Evolutionary conservation across 306 rosid genomes (phyloP).

Genomic region (Lagenaria siceraria): DNA sequence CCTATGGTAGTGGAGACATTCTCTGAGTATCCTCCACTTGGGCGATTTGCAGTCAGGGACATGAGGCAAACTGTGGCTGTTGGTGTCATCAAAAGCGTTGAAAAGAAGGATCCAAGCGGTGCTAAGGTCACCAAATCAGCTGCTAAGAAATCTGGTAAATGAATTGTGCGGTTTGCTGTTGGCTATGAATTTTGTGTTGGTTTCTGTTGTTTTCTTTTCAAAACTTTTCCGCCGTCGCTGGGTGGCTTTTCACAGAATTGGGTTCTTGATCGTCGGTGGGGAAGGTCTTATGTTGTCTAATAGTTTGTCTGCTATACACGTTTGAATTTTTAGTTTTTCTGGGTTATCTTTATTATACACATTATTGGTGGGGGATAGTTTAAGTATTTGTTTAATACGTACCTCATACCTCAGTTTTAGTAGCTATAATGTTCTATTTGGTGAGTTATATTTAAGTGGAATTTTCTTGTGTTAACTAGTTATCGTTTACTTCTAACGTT

Average conservation of each 20-base stretch:
- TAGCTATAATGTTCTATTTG: no score
- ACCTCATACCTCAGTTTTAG: no score
- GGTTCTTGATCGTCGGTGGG: conserved; percentile 57
- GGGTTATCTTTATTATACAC: no score
- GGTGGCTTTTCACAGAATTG: conserved; percentile 33
- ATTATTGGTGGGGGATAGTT: no score
- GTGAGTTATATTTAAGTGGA: no score
- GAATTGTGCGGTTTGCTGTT: conserved; percentile 27
- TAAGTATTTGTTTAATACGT: no score
- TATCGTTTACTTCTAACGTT: no score
- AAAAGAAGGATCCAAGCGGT: conserved; percentile 75
- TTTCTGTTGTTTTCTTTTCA: conserved; percentile 2
- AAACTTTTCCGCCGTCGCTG: conserved; percentile 19
- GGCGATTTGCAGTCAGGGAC: conserved; percentile 85
- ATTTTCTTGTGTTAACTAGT: no score
- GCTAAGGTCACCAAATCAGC: conserved; percentile 78
- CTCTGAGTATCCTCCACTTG: conserved; percentile 73
- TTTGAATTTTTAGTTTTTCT: no score
- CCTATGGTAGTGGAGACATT: conserved; percentile 90
- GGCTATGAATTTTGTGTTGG: conserved; percentile 8
- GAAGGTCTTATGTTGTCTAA: background rate
- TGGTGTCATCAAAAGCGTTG: conserved; percentile 76
- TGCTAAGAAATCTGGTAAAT: conserved; percentile 54
- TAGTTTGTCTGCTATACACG: no score
- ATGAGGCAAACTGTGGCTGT: conserved; percentile 95